Evolutionary conservation across 495 filamentous ascomycete species (phyloP).

Genomic region (Hypoxylon lienhwacheense): DNA sequence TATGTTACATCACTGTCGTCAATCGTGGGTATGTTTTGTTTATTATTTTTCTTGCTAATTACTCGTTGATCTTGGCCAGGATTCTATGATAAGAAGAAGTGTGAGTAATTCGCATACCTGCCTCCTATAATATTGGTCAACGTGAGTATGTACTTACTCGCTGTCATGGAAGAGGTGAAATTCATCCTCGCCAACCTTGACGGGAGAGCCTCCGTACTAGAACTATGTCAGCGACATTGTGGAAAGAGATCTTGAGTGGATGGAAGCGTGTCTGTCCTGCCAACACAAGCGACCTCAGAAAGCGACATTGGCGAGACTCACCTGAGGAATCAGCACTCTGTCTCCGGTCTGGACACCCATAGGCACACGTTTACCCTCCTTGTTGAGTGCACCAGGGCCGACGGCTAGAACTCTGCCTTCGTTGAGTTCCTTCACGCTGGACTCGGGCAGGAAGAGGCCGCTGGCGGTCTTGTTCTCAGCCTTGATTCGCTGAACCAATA

Average conservation of each 20-base stretch:
- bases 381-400: constrained; percentile 82
- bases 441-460: constrained; percentile 97
- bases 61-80: constrained; percentile 89
- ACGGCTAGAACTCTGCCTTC: constrained; percentile 95
- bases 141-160: constrained; percentile 66
- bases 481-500: constrained; percentile 97
- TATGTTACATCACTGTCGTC: constrained; percentile 42
- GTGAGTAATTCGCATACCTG: background rate
- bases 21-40: constrained; percentile 34
- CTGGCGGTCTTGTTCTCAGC: constrained; percentile 92
- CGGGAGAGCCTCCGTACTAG: constrained; percentile 90
- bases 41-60: constrained; percentile 22
- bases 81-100: constrained; percentile 52
- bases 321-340: constrained; percentile 95
- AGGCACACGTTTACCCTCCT: constrained; percentile 80
- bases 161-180: constrained; percentile 93
- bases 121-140: background rate
- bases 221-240: constrained; percentile 37
- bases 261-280: background rate
- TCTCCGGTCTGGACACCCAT: constrained; percentile 83
- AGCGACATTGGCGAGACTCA: constrained; percentile 47
- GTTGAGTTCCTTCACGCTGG: constrained; percentile 95
- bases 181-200: constrained; percentile 98
- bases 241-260: background rate
- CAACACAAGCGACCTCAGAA: no score